These are phyloP conservation scores for Venturia aucupariae DNA, from an alignment of 2,329 filamentous ascomycete species.

Conservation along the genomic window DNA sequence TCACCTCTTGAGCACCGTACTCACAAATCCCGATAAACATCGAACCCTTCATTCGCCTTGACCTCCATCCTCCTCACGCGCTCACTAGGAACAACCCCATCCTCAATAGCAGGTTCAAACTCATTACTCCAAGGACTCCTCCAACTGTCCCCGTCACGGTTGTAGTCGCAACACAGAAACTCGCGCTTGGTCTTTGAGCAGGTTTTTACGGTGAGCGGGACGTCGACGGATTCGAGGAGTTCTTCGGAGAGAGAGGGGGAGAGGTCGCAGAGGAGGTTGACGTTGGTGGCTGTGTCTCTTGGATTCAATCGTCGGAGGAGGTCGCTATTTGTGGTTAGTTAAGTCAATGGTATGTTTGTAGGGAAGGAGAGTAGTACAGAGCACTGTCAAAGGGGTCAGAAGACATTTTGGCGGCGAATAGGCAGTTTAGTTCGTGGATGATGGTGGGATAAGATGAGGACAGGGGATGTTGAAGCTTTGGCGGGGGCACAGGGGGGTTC, in stretches of 20 bases:
- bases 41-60: constrained; percentile 84
- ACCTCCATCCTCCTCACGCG: constrained; percentile 17
- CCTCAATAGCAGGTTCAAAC: constrained; percentile 79
- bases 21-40: constrained; percentile 84
- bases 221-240: constrained; percentile 93
- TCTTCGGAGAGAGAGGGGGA: constrained; percentile 92
- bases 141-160: constrained; percentile 96
- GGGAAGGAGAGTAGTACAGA: constrained; percentile 46
- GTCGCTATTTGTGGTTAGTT: constrained; percentile 41
- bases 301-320: constrained; percentile 96
- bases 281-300: constrained; percentile 79
- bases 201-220: constrained; percentile 77
- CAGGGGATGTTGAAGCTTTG: background rate
- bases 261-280: constrained; percentile 78
- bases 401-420: constrained; percentile 31
- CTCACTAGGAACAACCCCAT: constrained; percentile 32
- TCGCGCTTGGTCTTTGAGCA: constrained; percentile 86
- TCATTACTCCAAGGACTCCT: constrained; percentile 98
- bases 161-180: constrained; percentile 98
- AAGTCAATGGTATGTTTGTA: constrained; percentile 16
- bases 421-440: background rate
- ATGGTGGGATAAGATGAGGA: background rate
- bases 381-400: constrained; percentile 65
- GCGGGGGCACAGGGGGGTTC: background rate
- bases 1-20: constrained; percentile 20